Conservation (phyloP, 345 rosid species). For the Rhodamnia rubescens region DNA sequence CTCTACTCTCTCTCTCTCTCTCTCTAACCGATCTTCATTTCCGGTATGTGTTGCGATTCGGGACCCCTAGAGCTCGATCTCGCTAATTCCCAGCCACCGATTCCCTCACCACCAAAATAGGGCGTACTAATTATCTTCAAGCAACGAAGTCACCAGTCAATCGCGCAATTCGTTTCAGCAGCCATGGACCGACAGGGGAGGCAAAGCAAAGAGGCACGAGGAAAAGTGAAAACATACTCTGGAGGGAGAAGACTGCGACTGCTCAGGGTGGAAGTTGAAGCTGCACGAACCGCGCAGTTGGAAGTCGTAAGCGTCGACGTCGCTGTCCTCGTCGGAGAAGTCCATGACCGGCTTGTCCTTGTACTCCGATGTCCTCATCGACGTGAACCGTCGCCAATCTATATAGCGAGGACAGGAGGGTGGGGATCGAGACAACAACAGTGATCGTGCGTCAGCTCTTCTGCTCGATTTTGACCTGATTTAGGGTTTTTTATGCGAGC, state of each 20-base stretch:
- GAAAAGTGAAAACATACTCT: neutral
- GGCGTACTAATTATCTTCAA: neutral
- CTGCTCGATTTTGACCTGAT: neutral
- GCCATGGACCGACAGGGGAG: too few relatives aligned
- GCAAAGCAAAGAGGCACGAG: neutral
- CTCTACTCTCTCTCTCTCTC: neutral
- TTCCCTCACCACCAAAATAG: neutral
- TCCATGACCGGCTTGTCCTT: constrained; percentile 25
- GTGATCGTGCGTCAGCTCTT: neutral
- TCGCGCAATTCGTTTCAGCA: too few relatives aligned
- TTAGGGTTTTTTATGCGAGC: neutral
- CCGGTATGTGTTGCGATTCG: neutral
- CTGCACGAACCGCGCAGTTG: constrained; percentile 1
- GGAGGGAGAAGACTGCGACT: neutral
- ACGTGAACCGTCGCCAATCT: neutral
- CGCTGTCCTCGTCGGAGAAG: constrained; percentile 8
- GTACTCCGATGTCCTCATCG: constrained; percentile 21
- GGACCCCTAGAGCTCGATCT: neutral
- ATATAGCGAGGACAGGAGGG: neutral
- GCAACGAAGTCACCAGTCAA: too few relatives aligned
- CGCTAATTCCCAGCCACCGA: neutral
- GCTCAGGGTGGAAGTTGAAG: constrained; percentile 7
- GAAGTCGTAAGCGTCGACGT: constrained; percentile 4
- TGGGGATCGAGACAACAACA: neutral
- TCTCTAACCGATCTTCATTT: neutral